Evolutionary conservation across 176 grass and related monocot genomes (phyloP).

Genomic region (Poa annua): DNA sequence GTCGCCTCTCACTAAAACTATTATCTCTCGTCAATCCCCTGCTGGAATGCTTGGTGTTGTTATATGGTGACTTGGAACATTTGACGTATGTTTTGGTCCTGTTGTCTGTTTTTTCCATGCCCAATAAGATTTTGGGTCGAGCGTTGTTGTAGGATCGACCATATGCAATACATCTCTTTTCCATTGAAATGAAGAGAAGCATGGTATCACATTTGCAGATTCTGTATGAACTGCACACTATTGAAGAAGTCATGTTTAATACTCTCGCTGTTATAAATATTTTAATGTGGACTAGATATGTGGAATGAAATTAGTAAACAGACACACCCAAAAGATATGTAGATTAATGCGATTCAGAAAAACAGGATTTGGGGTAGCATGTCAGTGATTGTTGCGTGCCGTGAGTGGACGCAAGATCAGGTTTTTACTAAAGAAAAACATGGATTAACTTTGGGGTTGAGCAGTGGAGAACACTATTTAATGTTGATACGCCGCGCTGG

Average conservation of each 20-base stretch:
- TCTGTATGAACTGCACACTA: slow-evolving; percentile 7
- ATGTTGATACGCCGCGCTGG: neutral
- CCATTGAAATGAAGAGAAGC: slow-evolving; percentile 41
- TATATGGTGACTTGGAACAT: slow-evolving; percentile 42
- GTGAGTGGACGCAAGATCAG: neutral
- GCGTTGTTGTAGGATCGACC: slow-evolving; percentile 71
- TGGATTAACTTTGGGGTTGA: neutral
- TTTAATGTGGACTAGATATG: too few relatives aligned
- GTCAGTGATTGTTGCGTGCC: neutral
- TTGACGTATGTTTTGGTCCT: slow-evolving; percentile 47
- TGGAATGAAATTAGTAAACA: too few relatives aligned
- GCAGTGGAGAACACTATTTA: neutral
- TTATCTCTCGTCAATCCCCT: slow-evolving; percentile 7
- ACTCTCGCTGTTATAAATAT: too few relatives aligned
- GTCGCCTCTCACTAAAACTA: slow-evolving; percentile 52
- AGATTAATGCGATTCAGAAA: too few relatives aligned
- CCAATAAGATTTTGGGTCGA: slow-evolving; percentile 85
- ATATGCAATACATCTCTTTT: slow-evolving; percentile 39
- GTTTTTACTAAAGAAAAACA: neutral
- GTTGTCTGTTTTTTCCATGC: slow-evolving; percentile 49
- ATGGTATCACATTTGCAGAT: neutral
- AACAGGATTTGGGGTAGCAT: neutral
- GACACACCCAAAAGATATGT: too few relatives aligned
- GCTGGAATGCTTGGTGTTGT: slow-evolving; percentile 35
- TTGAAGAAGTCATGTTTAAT: neutral